Conservation (phyloP, 768 basidiomycete genomes). For the Mycena amicta region DNA sequence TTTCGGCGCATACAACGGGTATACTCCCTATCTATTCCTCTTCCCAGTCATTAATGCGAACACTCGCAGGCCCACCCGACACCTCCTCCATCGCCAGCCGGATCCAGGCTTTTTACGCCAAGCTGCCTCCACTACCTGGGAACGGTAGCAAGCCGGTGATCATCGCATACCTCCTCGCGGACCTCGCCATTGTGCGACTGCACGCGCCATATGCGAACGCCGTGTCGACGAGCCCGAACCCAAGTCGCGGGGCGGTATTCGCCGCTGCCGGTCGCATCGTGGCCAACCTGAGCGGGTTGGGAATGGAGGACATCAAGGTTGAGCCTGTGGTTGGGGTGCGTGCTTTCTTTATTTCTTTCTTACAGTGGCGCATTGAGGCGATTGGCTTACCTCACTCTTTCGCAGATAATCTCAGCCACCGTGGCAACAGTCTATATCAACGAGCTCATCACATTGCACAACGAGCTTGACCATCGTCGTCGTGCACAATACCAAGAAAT, state of each 20-base stretch:
- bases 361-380: not conserved
- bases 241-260: not conserved
- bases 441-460: not conserved
- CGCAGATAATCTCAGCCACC: not conserved
- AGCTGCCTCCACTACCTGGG: not conserved
- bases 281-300: not conserved
- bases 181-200: slow-evolving; percentile 28
- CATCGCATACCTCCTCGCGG: slow-evolving; percentile 28
- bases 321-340: not conserved
- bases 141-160: slow-evolving; percentile 8
- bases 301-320: not conserved
- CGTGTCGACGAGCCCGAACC: not conserved
- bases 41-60: too few species aligned
- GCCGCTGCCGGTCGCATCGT: not conserved
- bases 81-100: not conserved
- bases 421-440: not conserved
- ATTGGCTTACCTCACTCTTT: not conserved
- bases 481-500: not conserved
- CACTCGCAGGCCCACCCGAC: not conserved
- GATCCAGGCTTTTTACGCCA: not conserved
- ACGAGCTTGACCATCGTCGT: not conserved
- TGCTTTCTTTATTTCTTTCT: not conserved
- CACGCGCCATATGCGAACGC: slow-evolving; percentile 9
- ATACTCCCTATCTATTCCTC: not conserved
- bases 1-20: slow-evolving; percentile 24